Base-by-base conservation (phyloP, 2,329 filamentous ascomycete genomes). In the Fusarium verticillioides region DNA sequence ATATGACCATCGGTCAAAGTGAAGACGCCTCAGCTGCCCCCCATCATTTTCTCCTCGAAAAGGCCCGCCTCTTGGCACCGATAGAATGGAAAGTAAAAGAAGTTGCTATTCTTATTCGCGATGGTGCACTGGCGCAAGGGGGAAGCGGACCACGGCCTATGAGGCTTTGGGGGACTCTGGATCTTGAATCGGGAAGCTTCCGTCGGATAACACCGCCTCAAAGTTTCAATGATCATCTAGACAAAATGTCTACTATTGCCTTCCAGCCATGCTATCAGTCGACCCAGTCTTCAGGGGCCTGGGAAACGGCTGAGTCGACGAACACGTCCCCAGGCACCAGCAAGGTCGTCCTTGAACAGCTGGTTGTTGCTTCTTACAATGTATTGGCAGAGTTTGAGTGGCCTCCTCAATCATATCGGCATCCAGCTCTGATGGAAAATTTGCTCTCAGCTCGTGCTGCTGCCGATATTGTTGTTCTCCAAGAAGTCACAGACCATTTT, bases 401-500 rank as follows among this genome's bases (percentile, higher is more conserved):
- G 76, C 86, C 87, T 2, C 83, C 86, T 6, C 82, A 81, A 11
- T 77, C 79, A 21, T 72, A 74, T 23, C 82, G 87, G 36, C 84
- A 88, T 63, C 78, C 84, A 4, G 73, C 84, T 12, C 75, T 89
- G 50, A 65, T 87, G 26, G 74, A 79, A 11, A 87, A 84, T 62
- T 78, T 89, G 5, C 75, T 88, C 9, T 83, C 84, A 0, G 62
- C 77, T 9, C 78, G 80, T 12, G 85, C 86, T 7, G 65, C 76
- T 2, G 82, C 87, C 12, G 87, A 89, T 63, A 79, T 88, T 7
- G 72, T 89, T 13, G 81, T 88, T 7, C 83, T 93, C 9, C 86
- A 93, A 77, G 91, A 92, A 80, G 88, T 92, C 3, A 91, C 90
- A 0, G 90, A 92, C 69, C 84, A 88, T 44, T 91, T 92, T 67